Evolutionary conservation across 73 alveolate genomes (phyloP).

Genomic region (Durusdinium trenchii): DNA sequence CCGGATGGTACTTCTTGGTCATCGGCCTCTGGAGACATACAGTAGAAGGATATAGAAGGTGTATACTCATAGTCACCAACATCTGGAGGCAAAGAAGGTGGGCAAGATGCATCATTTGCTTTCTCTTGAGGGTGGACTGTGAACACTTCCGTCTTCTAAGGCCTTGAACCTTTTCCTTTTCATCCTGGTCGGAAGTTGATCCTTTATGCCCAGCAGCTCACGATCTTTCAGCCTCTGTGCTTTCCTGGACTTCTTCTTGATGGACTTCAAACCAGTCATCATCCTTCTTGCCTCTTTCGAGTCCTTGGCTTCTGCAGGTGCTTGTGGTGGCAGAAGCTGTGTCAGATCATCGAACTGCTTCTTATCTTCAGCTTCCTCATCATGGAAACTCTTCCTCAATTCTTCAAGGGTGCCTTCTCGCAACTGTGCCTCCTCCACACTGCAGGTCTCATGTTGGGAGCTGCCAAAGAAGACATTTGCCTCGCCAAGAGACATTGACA

Average conservation of each 20-base stretch:
- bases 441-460: slow-evolving; percentile 24
- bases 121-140: too few species aligned
- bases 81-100: too few species aligned
- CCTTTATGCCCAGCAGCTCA: not conserved
- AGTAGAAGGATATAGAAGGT: too few species aligned
- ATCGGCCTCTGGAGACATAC: not conserved
- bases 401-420: not conserved
- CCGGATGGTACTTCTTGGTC: not conserved
- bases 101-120: too few species aligned
- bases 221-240: not conserved
- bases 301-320: not conserved
- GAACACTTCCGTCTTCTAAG: not conserved
- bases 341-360: not conserved
- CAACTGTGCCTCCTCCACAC: not conserved
- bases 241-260: not conserved
- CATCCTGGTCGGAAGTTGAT: not conserved
- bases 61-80: too few species aligned
- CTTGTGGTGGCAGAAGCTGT: not conserved
- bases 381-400: not conserved
- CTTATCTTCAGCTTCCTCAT: not conserved
- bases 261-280: slow-evolving; percentile 18
- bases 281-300: not conserved
- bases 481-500: slow-evolving; percentile 1
- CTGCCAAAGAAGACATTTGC: not conserved
- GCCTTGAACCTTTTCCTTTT: not conserved